Conservation (phyloP, 2,329 filamentous ascomycete genomes). For the Lojkania enalia region DNA sequence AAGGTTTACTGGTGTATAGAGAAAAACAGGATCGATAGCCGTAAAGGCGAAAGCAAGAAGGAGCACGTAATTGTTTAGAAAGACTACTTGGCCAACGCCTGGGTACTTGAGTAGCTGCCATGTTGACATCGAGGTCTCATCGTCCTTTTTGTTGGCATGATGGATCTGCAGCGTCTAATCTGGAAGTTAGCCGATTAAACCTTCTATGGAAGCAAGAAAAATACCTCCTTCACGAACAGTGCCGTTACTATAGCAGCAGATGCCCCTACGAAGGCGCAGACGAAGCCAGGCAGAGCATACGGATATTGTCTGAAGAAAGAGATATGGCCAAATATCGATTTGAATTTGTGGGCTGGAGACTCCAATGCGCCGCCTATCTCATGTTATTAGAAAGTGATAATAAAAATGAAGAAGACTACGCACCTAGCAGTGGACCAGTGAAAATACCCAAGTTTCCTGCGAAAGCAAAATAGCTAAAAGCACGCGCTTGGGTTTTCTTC, state of each 20-base stretch:
- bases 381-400: conserved; percentile 4
- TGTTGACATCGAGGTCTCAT: conserved; percentile 49
- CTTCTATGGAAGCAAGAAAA: background rate
- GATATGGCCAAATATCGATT: conserved; percentile 57
- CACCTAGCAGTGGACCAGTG: conserved; percentile 66
- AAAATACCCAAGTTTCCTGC: conserved; percentile 74
- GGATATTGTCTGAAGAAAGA: conserved; percentile 66
- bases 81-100: conserved; percentile 67
- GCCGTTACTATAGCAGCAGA: conserved; percentile 56
- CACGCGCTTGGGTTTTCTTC: conserved; percentile 68
- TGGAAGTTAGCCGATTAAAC: background rate
- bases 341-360: conserved; percentile 67
- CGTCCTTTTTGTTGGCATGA: conserved; percentile 19
- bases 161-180: conserved; percentile 38
- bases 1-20: conserved; percentile 63
- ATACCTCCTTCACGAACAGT: conserved; percentile 64
- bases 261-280: conserved; percentile 58
- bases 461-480: conserved; percentile 79
- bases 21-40: conserved; percentile 68
- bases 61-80: conserved; percentile 67
- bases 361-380: conserved; percentile 66
- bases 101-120: conserved; percentile 63
- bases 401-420: conserved; percentile 2
- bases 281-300: conserved; percentile 67
- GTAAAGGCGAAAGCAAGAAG: conserved; percentile 73